A percentile compares a stretch with the other conserved stretches of the same genome.
phyloP scores from a whole-genome alignment of 2,329 filamentous ascomycete genomes.

The Aspergillus sp. region DNA sequence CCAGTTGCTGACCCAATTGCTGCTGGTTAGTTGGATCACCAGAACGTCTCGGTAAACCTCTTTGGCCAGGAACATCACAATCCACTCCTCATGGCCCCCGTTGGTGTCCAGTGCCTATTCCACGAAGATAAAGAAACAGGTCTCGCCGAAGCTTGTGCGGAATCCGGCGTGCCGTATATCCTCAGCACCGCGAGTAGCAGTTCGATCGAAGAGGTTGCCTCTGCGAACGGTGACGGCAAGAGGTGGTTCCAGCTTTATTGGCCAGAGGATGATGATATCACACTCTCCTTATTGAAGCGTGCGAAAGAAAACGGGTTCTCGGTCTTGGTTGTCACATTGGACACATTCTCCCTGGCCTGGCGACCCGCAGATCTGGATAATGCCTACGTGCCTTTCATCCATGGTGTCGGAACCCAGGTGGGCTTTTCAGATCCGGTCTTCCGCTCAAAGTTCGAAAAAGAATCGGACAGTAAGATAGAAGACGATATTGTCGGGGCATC shows the following conservation, averaged over 20 bases:
- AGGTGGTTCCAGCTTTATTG: slow-evolving; percentile 73
- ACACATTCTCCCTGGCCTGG: slow-evolving; percentile 63
- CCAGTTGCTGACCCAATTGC: slow-evolving; percentile 21
- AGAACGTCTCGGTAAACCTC: slow-evolving; percentile 47
- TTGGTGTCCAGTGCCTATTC: slow-evolving; percentile 63
- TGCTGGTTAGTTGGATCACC: slow-evolving; percentile 22
- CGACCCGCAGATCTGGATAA: slow-evolving; percentile 61
- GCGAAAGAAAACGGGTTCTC: slow-evolving; percentile 57
- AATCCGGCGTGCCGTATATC: slow-evolving; percentile 58
- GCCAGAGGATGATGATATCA: slow-evolving; percentile 60
- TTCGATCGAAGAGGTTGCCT: slow-evolving; percentile 60
- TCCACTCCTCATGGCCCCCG: slow-evolving; percentile 58
- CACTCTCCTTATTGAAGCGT: slow-evolving; percentile 54
- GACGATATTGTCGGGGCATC: slow-evolving; percentile 47
- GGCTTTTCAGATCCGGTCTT: slow-evolving; percentile 65
- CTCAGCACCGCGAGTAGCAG: slow-evolving; percentile 59
- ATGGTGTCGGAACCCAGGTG: slow-evolving; percentile 52
- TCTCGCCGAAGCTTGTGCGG: slow-evolving; percentile 55
- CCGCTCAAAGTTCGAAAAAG: slow-evolving; percentile 48
- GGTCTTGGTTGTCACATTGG: slow-evolving; percentile 64
- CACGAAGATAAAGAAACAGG: slow-evolving; percentile 60
- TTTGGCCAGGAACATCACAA: slow-evolving; percentile 45
- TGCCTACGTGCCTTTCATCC: slow-evolving; percentile 49
- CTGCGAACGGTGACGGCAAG: slow-evolving; percentile 50
- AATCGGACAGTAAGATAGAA: slow-evolving; percentile 40